Base-by-base conservation (phyloP, 2,329 filamentous ascomycete genomes). In the Ustulina deusta region DNA sequence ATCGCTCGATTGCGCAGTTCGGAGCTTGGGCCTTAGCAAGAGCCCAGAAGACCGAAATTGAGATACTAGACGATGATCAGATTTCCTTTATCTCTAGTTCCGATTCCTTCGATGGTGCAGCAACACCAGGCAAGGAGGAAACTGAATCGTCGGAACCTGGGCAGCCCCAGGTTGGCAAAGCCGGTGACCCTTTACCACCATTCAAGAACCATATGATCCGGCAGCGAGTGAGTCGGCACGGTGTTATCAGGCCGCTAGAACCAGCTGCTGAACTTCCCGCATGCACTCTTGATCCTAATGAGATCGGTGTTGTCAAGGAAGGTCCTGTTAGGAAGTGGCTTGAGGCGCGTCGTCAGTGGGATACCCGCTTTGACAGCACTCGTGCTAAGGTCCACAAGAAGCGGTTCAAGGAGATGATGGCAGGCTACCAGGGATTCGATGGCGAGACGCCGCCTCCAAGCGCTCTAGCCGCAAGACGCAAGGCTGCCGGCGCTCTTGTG, bases 181-280 rank as follows among this genome's bases (percentile, higher is more conserved):
- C 94, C 2, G 94, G 94, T 0, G 94, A 97, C 74, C 87, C 93
- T 3, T 81, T 97, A 0, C 95, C 94, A 0, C 81, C 86, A 0
- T 98, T 97, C 79, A 86, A 88, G 60, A 85, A 91, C 67, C 90
- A 97, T 78, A 97, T 98, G 94, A 94, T 99, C 69, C 91, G 96
- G 9, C 94, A 99, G 78, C 86, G 91, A 32, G 90, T 98, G 22
- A 92, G 93, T 68, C 85, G 91, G 1, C 89, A 95, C 75, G 96
- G 96, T 5, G 84, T 86, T 13, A 90, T 94, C 25, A 89, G 90
- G 66, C 86, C 89, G 0, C 84, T 99, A 5, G 85, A 88, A 0
- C 84, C 89, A 0, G 84, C 89, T 22, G 82, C 85, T 0, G 87
- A 93, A 3, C 84, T 97, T 0, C 84, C 87, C 0, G 92, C 72